phyloP scores from a whole-genome alignment of 768 basidiomycete genomes.

The Obba rivulosa region DNA sequence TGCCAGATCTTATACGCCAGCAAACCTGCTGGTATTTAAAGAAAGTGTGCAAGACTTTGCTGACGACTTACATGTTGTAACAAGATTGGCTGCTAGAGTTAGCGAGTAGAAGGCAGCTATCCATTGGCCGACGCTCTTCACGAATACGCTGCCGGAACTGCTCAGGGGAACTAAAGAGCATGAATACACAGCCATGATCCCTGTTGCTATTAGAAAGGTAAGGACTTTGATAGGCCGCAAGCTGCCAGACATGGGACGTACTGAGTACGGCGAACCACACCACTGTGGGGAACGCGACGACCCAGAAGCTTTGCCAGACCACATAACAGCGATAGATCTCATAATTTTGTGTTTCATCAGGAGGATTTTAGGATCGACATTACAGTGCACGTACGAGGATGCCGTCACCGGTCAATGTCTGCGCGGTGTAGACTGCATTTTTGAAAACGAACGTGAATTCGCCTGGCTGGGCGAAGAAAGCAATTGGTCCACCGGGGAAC shows the following conservation, averaged over 20 bases:
- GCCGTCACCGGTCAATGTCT: constrained; percentile 26
- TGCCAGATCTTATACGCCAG: constrained; percentile 23
- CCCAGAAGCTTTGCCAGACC: constrained; percentile 20
- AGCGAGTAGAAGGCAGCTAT: constrained; percentile 19
- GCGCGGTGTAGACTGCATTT: constrained; percentile 19
- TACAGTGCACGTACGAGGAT: constrained; percentile 19
- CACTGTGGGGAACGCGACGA: constrained; percentile 16
- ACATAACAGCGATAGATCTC: constrained; percentile 25
- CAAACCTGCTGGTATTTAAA: constrained; percentile 7
- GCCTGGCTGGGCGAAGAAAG: constrained; percentile 22
- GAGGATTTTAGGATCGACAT: too few species aligned
- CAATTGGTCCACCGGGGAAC: constrained; percentile 15
- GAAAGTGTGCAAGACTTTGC: too few species aligned
- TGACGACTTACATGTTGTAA: constrained; percentile 16
- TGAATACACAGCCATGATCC: constrained; percentile 13
- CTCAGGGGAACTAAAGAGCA: constrained; percentile 6
- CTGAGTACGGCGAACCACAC: constrained; percentile 9
- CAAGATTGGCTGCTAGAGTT: constrained; percentile 18
- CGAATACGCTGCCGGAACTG: constrained; percentile 12
- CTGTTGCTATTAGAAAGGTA: constrained; percentile 7
- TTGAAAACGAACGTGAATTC: constrained; percentile 26
- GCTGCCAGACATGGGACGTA: constrained; percentile 6
- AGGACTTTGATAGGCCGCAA: background rate
- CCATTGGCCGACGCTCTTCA: constrained; percentile 13
- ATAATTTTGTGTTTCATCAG: background rate